A percentile compares a stretch with the other conserved stretches of the same genome.
Evolutionary conservation across 1,284 basidiomycete species (phyloP).

Genomic region (Vanrija humicola): DNA sequence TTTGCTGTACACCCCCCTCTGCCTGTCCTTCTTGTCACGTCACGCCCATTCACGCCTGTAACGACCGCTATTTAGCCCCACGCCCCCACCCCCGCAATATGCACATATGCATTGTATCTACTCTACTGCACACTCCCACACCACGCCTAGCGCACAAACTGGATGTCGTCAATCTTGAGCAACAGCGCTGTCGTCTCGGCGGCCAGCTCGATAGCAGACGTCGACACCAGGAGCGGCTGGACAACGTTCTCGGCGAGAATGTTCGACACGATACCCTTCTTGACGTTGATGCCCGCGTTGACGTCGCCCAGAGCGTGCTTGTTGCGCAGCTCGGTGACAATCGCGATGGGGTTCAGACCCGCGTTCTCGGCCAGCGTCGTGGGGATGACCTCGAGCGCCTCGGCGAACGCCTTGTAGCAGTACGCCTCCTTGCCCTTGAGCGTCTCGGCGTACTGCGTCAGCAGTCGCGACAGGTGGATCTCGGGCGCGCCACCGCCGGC

Average conservation of each 20-base stretch:
- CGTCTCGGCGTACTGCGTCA: constrained; percentile 88
- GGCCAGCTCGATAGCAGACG: constrained; percentile 89
- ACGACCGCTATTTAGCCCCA: too few species aligned
- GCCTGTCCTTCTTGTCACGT: too few species aligned
- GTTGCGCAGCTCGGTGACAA: constrained; percentile 96
- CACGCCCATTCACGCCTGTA: too few species aligned
- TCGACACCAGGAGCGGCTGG: constrained; percentile 92
- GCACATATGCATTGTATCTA: too few species aligned
- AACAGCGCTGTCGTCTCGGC: constrained; percentile 97
- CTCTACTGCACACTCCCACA: neutral
- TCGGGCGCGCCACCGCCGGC: constrained; percentile 97
- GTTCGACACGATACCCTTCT: constrained; percentile 93
- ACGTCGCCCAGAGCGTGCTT: constrained; percentile 91
- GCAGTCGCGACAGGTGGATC: constrained; percentile 91
- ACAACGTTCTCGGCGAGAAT: constrained; percentile 97
- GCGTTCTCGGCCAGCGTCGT: constrained; percentile 98
- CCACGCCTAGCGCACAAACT: constrained; percentile 1
- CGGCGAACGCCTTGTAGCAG: constrained; percentile 97
- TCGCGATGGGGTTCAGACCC: constrained; percentile 94
- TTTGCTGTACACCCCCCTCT: too few species aligned
- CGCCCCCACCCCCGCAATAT: too few species aligned
- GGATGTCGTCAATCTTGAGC: constrained; percentile 93
- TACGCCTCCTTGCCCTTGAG: constrained; percentile 98
- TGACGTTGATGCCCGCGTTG: constrained; percentile 96
- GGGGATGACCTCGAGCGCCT: constrained; percentile 96